A percentile compares a stretch with the other conserved stretches of the same genome.
phyloP scores from a whole-genome alignment of 2,329 filamentous ascomycete species.

The Didymellaceae sp. region DNA sequence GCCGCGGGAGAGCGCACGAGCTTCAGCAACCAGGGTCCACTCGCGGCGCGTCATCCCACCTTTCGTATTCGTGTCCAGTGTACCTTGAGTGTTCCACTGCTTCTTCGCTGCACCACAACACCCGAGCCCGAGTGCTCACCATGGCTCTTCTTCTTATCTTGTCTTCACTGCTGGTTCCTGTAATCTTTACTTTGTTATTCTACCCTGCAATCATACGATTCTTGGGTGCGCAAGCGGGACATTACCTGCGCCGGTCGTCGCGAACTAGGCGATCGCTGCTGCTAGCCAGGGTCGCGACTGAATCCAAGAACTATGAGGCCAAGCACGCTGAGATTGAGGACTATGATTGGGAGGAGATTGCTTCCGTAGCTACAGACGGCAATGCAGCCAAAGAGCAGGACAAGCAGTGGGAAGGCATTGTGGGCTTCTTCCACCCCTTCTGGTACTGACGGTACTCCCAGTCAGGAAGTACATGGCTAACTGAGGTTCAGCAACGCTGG shows the following conservation, averaged over 20 bases:
- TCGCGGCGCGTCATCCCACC: slow-evolving; percentile 38
- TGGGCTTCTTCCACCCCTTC: slow-evolving; percentile 98
- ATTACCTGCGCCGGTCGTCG: slow-evolving; percentile 41
- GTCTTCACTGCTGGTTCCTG: slow-evolving; percentile 36
- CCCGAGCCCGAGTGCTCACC: slow-evolving; percentile 17
- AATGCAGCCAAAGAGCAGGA: slow-evolving; percentile 49
- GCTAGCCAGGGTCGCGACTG: slow-evolving; percentile 39
- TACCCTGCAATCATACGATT: slow-evolving; percentile 37
- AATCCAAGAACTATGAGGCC: slow-evolving; percentile 35
- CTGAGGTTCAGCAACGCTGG: slow-evolving; percentile 78
- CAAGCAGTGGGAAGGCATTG: slow-evolving; percentile 78
- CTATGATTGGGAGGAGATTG: slow-evolving; percentile 64
- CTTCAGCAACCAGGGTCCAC: slow-evolving; percentile 22
- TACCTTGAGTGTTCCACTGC: no score
- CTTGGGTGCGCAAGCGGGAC: slow-evolving; percentile 37
- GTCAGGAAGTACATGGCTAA: slow-evolving; percentile 23
- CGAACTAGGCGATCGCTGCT: slow-evolving; percentile 43
- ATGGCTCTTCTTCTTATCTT: slow-evolving; percentile 38
- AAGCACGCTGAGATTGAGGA: slow-evolving; percentile 52
- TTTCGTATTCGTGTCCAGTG: slow-evolving; percentile 22
- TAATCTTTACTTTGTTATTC: slow-evolving; percentile 31
- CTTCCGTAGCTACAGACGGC: slow-evolving; percentile 4
- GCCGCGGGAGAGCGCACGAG: slow-evolving; percentile 25
- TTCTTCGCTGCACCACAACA: slow-evolving; percentile 18
- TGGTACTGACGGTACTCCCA: slow-evolving; percentile 65